Base-by-base conservation (phyloP, 805 yeast species). In the Candida silvatica region DNA sequence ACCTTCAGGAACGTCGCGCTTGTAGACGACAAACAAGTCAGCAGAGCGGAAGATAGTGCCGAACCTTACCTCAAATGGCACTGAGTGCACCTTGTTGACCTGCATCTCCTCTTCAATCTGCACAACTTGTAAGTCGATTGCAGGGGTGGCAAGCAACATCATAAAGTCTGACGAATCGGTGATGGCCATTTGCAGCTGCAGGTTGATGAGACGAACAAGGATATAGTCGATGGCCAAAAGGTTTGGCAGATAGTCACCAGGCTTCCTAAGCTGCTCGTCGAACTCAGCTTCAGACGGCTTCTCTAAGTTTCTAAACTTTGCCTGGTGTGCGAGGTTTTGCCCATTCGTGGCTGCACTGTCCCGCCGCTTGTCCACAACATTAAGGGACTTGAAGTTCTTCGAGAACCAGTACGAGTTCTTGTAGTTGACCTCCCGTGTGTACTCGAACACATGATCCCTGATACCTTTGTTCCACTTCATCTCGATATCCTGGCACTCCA, bases 391-490 rank as follows among this genome's bases (percentile, higher is more conserved):
- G 28, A 37, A 50, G 11, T 40, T 42, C 7, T 37, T 17, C 23
- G 69, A 69, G 34, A 62, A 63, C 1, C 59, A 43, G 22, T 62
- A 56, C 8, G 72, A 70, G 17, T 62, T 58, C 17, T 73, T 57
- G 34, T 67, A 52, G 8, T 63, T 66, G 22, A 73, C 53, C 31
- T 69, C 59, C 37, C 72, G 71, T 17, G 77, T 51, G 47, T 80
- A 84, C 29, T 74, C 69, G 51, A 72, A 69, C 30, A 85, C 59
- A 9, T 72, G 60, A 47, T 86, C 75, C 37, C 96, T 62, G 7
- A 77, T 68, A 3, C 61, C 51, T 40, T 81, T 77, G 54, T 82
- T 80, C 95, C 96, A 87, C 45, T 77, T 81, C 45, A 87, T 51
- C 46, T 78, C 73, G 54, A 85, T 66, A 37, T 80, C 74, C 45